phyloP scores from a whole-genome alignment of 352 stramenopile species.

The Phytopythium chamaehyphon region DNA sequence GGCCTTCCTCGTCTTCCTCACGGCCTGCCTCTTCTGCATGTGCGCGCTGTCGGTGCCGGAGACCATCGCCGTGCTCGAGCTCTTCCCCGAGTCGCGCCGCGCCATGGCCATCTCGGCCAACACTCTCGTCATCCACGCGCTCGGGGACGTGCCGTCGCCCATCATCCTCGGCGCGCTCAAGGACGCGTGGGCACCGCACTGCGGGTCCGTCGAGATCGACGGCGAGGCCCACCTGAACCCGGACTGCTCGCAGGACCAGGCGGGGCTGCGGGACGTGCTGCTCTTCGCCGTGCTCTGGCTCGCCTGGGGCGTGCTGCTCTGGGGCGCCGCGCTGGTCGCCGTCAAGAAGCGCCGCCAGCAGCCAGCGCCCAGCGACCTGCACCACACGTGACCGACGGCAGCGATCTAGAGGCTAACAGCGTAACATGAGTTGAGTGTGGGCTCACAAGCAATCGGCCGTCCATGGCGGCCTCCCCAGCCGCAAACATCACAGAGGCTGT shows the following conservation, averaged over 20 bases:
- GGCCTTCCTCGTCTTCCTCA: conserved; percentile 69
- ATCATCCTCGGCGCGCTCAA: conserved; percentile 92
- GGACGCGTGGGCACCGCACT: conserved; percentile 89
- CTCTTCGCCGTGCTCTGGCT: conserved; percentile 77
- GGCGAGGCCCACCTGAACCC: conserved; percentile 59
- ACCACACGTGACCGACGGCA: too few species aligned
- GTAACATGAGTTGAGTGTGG: too few species aligned
- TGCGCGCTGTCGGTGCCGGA: conserved; percentile 73
- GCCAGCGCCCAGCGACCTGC: too few species aligned
- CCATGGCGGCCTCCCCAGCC: too few species aligned
- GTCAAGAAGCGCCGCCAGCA: conserved; percentile 21
- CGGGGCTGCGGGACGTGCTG: conserved; percentile 63
- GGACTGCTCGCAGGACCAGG: conserved; percentile 49
- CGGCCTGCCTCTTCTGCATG: conserved; percentile 67
- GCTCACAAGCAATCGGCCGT: too few species aligned
- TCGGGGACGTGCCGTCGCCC: conserved; percentile 94
- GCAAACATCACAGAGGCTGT: too few species aligned
- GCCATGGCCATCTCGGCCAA: conserved; percentile 90
- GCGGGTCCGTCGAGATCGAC: conserved; percentile 66
- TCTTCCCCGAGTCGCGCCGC: conserved; percentile 83
- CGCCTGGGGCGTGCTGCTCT: conserved; percentile 63
- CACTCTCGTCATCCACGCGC: conserved; percentile 88
- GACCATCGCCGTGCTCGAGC: conserved; percentile 87
- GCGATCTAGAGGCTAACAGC: too few species aligned
- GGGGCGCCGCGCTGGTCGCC: conserved; percentile 43